Base-by-base conservation (phyloP, 225 moss, liverwort and hornwort species). In the Bryoerythrophyllum caledonicum region DNA sequence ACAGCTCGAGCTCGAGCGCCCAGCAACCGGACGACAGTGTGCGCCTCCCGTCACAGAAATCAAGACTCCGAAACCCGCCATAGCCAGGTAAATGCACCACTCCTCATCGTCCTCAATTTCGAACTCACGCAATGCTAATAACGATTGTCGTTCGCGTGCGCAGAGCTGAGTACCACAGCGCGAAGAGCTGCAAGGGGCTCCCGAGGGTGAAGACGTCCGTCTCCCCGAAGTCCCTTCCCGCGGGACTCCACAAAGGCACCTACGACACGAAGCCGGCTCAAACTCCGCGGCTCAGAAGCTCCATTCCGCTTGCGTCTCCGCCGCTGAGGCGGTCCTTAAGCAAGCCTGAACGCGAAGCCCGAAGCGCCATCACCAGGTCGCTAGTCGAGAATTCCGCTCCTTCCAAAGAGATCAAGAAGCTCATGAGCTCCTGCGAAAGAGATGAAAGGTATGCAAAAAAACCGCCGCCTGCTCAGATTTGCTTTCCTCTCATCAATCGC, bases 201-300 rank as follows among this genome's bases (percentile, higher is more conserved):
- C 58, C 83, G 46, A 68, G 68, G 60, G 52, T 83, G 53, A 57
- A 68, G 75, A 83, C 73, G 15, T 32, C 15, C 21, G 53, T 65
- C 23, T 65, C 78, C 12, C 65, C 68, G 52, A 81, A 63, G 79
- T 49, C 76, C 21, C 72, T 86, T 71, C 86, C 88, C 13, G 81
- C 86, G 14, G 86, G 88, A 16, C 81, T 83, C 65, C 88, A 88
- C 76, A 88, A 88, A 74, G 88, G 88, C 73, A 83, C 85, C 34
- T 86, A 88, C 73, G 88, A 88, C 63, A 88, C 88, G 2, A 88
- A 81, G 76, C 83, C 75, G 20, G 75, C 71, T 64, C 84, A 73
- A 54, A 83, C 79, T 17, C 80, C 80, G 40, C 73, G 61, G 25
- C n/a, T 32, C 32, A 78, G 67, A 69, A 79, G 38, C 56, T 40